phyloP scores from a whole-genome alignment of 306 rosid species.

The Heteromeles arbutifolia region DNA sequence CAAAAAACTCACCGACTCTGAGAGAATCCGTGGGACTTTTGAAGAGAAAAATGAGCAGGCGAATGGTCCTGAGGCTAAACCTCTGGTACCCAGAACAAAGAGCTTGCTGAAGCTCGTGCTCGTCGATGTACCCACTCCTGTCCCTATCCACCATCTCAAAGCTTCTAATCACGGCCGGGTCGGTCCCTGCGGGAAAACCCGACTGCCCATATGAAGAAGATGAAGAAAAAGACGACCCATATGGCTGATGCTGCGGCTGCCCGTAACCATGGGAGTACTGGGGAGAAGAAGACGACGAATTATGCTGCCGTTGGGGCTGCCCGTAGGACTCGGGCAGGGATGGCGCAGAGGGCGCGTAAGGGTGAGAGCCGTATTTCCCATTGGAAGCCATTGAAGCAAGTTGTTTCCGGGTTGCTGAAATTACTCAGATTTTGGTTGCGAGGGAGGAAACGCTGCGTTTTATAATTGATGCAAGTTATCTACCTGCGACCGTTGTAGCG shows the following conservation, averaged over 20 bases:
- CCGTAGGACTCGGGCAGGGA: slow-evolving; percentile 22
- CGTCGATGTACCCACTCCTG: slow-evolving; percentile 77
- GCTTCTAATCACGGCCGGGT: slow-evolving; percentile 57
- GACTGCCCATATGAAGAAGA: slow-evolving; percentile 30
- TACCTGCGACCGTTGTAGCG: too few species aligned
- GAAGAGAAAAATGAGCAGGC: slow-evolving; percentile 78
- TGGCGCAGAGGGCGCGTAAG: slow-evolving; percentile 64
- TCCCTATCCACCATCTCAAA: slow-evolving; percentile 81
- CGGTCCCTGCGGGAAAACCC: slow-evolving; percentile 60
- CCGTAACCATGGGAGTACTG: background rate
- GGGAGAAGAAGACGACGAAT: background rate
- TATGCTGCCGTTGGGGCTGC: background rate
- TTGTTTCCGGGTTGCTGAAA: background rate
- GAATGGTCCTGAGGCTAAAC: slow-evolving; percentile 65
- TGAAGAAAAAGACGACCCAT: background rate
- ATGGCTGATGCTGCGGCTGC: slow-evolving; percentile 2
- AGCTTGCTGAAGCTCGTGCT: slow-evolving; percentile 68
- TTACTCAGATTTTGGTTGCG: background rate
- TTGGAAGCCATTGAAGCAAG: slow-evolving; percentile 39
- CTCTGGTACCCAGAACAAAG: slow-evolving; percentile 67
- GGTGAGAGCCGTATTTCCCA: slow-evolving; percentile 28
- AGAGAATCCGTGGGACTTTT: slow-evolving; percentile 39
- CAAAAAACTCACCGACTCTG: slow-evolving; percentile 41
- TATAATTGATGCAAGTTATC: too few species aligned
- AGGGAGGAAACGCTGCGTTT: too few species aligned